phyloP scores from a whole-genome alignment of 2,329 filamentous ascomycete species.

The Dendryphion nanum region DNA sequence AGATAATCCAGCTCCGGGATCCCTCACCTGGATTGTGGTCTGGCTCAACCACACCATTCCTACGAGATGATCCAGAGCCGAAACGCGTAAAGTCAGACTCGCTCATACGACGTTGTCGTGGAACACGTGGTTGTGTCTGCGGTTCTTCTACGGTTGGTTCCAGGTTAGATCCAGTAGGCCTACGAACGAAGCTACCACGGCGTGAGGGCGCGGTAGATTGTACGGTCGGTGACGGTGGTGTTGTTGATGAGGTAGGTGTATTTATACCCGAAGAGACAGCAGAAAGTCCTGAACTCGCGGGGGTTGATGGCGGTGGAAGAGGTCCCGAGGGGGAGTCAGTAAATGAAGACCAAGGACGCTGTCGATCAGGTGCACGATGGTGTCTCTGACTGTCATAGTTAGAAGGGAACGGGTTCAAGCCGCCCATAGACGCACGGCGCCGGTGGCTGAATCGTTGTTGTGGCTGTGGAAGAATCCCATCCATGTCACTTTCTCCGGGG shows the following conservation, averaged over 20 bases:
- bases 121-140: conserved; percentile 38
- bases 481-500: conserved; percentile 48
- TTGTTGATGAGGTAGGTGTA: conserved; percentile 33
- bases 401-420: conserved; percentile 48
- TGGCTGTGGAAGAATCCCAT: conserved; percentile 52
- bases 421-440: conserved; percentile 55
- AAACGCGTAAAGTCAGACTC: conserved; percentile 62
- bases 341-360: conserved; percentile 44
- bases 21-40: conserved; percentile 56
- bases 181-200: conserved; percentile 41
- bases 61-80: conserved; percentile 60
- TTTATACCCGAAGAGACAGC: conserved; percentile 54
- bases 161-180: conserved; percentile 39
- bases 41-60: conserved; percentile 62
- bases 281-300: conserved; percentile 58
- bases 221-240: conserved; percentile 34
- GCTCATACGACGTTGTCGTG: conserved; percentile 56
- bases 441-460: conserved; percentile 56
- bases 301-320: conserved; percentile 62
- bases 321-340: conserved; percentile 59
- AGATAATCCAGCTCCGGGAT: conserved; percentile 69
- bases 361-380: conserved; percentile 46
- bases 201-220: conserved; percentile 37
- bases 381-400: conserved; percentile 56
- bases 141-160: conserved; percentile 45